Evolutionary conservation across 768 basidiomycete species (phyloP).

Genomic region (Tricholoma hemisulphureum): DNA sequence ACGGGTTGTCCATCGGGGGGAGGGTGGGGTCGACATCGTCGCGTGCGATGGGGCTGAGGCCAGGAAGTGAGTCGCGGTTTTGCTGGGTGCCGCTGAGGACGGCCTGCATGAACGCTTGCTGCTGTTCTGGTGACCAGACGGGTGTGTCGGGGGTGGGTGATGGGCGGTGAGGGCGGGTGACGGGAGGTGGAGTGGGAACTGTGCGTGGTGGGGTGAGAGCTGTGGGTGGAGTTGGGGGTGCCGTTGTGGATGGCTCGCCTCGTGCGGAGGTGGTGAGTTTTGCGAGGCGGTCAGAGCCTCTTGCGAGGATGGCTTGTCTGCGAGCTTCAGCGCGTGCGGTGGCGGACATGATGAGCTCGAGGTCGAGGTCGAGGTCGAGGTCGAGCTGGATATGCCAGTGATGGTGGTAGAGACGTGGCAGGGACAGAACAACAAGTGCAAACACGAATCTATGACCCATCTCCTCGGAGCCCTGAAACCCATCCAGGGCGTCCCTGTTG

Average conservation of each 20-base stretch:
- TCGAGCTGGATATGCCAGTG: too few species aligned
- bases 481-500: too few species aligned
- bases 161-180: slow-evolving; percentile 18
- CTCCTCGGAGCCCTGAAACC: too few species aligned
- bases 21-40: slow-evolving; percentile 23
- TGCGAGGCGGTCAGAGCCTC: slow-evolving; percentile 72
- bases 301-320: slow-evolving; percentile 69
- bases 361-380: slow-evolving; percentile 13
- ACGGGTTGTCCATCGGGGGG: slow-evolving; percentile 41
- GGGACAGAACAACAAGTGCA: too few species aligned
- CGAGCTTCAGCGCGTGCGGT: slow-evolving; percentile 76
- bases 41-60: slow-evolving; percentile 11
- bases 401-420: too few species aligned
- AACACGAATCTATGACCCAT: too few species aligned
- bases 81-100: slow-evolving; percentile 42
- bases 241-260: slow-evolving; percentile 51
- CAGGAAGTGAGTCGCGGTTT: slow-evolving; percentile 13
- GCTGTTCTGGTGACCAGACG: slow-evolving; percentile 68
- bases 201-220: slow-evolving; percentile 13
- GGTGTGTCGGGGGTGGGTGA: slow-evolving; percentile 46
- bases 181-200: slow-evolving; percentile 14
- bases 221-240: slow-evolving; percentile 27
- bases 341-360: slow-evolving; percentile 41
- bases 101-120: slow-evolving; percentile 65
- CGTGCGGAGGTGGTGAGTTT: slow-evolving; percentile 74